Evolutionary conservation across 768 basidiomycete genomes (phyloP), one percentile per base, ranked within the genome.

Genomic region (Lactarius sanguifluus): DNA sequence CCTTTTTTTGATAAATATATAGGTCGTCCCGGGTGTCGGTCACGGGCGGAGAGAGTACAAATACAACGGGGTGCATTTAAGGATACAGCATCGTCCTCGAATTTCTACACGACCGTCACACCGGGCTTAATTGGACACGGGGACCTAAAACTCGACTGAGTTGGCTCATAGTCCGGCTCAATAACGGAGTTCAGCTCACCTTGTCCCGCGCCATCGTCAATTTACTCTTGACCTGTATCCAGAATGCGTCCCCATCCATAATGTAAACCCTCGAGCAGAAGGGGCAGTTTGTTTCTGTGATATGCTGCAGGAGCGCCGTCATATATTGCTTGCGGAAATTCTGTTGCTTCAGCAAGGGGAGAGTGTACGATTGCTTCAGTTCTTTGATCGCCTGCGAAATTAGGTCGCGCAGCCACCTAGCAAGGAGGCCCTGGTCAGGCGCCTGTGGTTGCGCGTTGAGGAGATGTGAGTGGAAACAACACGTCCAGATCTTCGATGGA

Each of bases 321-420:
- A 62, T 30, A n/a, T 43, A 62, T 62, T 62, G 61, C 40, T 56
- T 56, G 15, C 54, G 52, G 16, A 62, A 62, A 32, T 15, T 23
- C 6, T 54, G 41, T 41, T 30, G 61, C 40, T 62, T 55, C 15
- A 62, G 61, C 15, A 62, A 55, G 40, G 61, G 61, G 6, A 20
- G 40, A 30, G 40, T 56, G 28, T 30, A 62, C 12, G 50, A 43
- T 36, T 62, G 28, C 20, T 41, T 30, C 32, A 62, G 54, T 41
- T 62, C 61, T 56, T 55, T 41, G 30, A 56, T n/a, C 25, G 40
- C 56, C 54, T 38, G 54, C 54, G 54, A 41, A 9, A 62, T 56
- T n/a, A 62, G 20, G 30, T 55, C 50, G 36, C 32, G 61, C 8
- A 62, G 18, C 61, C 61, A 62, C 12, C 40, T n/a, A 7, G 61